phyloP scores from a whole-genome alignment of 257 asterid species.

The Solanum etuberosum region DNA sequence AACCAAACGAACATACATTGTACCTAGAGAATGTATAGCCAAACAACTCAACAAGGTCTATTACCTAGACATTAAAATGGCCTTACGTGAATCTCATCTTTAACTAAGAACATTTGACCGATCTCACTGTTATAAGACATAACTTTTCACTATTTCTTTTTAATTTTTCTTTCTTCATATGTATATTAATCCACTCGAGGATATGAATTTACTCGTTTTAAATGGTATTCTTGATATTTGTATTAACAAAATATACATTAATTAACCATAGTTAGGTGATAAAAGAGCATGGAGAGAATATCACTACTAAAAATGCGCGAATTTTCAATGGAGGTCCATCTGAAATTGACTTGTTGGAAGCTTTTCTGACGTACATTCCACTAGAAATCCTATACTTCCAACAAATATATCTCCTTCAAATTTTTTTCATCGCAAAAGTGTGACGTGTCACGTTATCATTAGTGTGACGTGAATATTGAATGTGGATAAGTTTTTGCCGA shows the following conservation, averaged over 20 bases:
- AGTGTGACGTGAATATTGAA: neutral
- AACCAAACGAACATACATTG: neutral
- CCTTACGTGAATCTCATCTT: neutral
- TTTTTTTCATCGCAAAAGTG: neutral
- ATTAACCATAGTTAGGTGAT: neutral
- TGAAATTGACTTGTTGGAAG: neutral
- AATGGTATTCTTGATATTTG: neutral
- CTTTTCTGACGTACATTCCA: neutral
- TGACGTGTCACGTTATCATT: neutral
- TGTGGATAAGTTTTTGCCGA: neutral
- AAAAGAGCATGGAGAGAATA: neutral
- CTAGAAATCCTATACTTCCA: neutral
- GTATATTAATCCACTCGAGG: neutral
- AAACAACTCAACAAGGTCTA: neutral
- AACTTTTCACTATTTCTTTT: neutral
- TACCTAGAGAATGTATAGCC: neutral
- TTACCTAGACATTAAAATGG: neutral
- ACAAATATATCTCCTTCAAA: neutral
- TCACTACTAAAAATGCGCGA: neutral
- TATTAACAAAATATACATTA: neutral
- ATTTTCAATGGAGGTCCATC: neutral
- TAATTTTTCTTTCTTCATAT: neutral
- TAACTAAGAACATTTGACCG: neutral
- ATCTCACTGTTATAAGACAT: accelerated
- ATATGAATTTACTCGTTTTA: neutral